These are phyloP conservation scores for Strobilomyces echinocephalus DNA, from an alignment of 768 basidiomycete species.

Conservation along the genomic window DNA sequence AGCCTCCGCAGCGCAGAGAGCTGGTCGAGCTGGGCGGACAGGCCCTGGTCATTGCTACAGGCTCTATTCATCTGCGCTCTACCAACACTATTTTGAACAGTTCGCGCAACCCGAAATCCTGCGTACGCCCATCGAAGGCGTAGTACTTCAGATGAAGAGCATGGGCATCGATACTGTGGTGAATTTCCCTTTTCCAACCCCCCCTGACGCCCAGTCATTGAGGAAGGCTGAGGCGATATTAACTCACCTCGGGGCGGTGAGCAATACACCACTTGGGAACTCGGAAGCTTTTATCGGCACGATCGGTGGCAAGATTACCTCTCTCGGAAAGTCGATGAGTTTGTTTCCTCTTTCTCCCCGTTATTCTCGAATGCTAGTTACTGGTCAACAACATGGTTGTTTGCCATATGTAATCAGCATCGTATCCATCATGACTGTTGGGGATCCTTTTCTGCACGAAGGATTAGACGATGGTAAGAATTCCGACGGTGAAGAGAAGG, in stretches of 20 bases:
- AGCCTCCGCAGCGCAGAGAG: slow-evolving; percentile 88
- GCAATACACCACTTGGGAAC: slow-evolving; percentile 23
- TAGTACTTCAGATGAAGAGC: slow-evolving; percentile 97
- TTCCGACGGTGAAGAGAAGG: slow-evolving; percentile 35
- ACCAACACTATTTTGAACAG: slow-evolving; percentile 84
- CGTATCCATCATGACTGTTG: slow-evolving; percentile 88
- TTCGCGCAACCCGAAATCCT: slow-evolving; percentile 91
- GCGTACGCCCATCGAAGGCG: slow-evolving; percentile 93
- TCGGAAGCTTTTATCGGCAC: slow-evolving; percentile 17
- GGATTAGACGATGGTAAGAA: slow-evolving; percentile 44
- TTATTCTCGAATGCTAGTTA: slow-evolving; percentile 93
- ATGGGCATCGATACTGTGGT: slow-evolving; percentile 97
- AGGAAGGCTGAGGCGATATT: slow-evolving; percentile 79
- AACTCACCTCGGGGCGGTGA: slow-evolving; percentile 78
- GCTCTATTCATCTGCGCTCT: slow-evolving; percentile 92
- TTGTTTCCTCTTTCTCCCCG: slow-evolving; percentile 91
- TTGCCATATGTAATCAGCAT: slow-evolving; percentile 88
- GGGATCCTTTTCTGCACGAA: slow-evolving; percentile 92
- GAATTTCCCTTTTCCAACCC: slow-evolving; percentile 98
- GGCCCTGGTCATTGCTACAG: slow-evolving; percentile 98
- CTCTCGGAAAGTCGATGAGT: slow-evolving; percentile 89
- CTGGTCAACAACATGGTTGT: slow-evolving; percentile 80
- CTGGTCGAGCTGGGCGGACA: slow-evolving; percentile 95
- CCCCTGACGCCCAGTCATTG: slow-evolving; percentile 75
- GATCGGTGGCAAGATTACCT: slow-evolving; percentile 68